Base-by-base conservation (phyloP, 148 eudicot species). In the Euryodendron excelsum region DNA sequence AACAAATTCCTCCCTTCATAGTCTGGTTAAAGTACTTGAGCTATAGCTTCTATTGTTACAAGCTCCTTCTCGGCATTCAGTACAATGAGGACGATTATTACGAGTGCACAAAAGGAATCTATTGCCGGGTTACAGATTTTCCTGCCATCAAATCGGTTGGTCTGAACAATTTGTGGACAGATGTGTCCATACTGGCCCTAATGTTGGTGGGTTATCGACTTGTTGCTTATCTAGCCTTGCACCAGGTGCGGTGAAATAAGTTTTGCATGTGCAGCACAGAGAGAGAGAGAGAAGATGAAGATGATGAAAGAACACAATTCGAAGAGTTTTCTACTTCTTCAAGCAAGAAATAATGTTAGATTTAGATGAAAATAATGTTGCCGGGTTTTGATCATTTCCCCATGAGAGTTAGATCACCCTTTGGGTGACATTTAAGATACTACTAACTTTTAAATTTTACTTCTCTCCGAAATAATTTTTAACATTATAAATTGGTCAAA, bases 1-100 rank as follows among this genome's bases (percentile, higher is more conserved):
- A 90, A 79, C 97, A 93, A 52, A 93, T 96, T 20, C 99, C 99
- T 0, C 90, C 97, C 1, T 96, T 96, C 77, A 96, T 96, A 39
- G 91, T 89, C 63, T 96, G 99, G 99, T 86, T 93, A 13, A 96
- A 92, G 90, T 96, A 93, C 87, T 83, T 96, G 83, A 96, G 99
- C 84, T 96, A 92, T 74, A 93, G 99, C 87, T 96, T 92, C 84
- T 96, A 96, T 73, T 93, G 99, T 79, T 96, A 87, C 81, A 94
- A 88, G 78, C 92, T 96, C 41, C 91, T 96, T 28, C 88, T 96
- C 18, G 99, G 99, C 33, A 89, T 93, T 36, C 98, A 96, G 77
- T 96, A 93, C 88, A 79, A 77, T 48, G 91, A 90, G 59, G 47
- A 87, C 18, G 99, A 96, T 65, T 79, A 82, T 8, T 96, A 96